Conservation (phyloP, 1,284 basidiomycete species). For the Golubevia pallescens region DNA sequence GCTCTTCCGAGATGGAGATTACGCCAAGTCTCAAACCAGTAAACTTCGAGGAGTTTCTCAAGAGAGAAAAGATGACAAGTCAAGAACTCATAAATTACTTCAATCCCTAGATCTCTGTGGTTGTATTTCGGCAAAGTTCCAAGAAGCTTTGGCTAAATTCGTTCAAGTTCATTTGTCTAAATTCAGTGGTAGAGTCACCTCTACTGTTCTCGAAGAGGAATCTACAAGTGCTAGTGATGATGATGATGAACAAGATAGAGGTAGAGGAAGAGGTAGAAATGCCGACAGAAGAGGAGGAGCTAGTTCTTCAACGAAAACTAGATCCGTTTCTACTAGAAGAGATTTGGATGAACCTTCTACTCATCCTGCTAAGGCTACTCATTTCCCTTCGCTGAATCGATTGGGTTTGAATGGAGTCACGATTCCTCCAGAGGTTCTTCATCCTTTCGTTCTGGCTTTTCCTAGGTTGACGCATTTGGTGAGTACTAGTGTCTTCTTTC, state of each 20-base stretch:
- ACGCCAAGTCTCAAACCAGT: constrained; percentile 25
- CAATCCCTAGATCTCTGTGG: constrained; percentile 92
- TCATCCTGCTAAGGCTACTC: constrained; percentile 32
- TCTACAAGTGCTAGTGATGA: constrained; percentile 65
- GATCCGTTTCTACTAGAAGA: constrained; percentile 67
- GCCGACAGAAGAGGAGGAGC: constrained; percentile 48
- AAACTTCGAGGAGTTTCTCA: constrained; percentile 50
- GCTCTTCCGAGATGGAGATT: constrained; percentile 54
- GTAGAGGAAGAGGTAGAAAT: constrained; percentile 45
- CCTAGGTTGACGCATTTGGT: constrained; percentile 79
- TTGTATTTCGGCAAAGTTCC: constrained; percentile 87
- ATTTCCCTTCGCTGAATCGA: constrained; percentile 79
- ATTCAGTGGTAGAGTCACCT: constrained; percentile 61
- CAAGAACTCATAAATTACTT: constrained; percentile 66
- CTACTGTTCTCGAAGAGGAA: constrained; percentile 33
- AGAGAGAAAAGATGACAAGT: constrained; percentile 27
- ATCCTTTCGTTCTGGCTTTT: constrained; percentile 82
- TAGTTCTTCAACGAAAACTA: constrained; percentile 52
- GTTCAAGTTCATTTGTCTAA: constrained; percentile 74
- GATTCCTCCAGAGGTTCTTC: constrained; percentile 77
- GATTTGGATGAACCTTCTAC: constrained; percentile 30
- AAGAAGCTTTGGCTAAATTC: constrained; percentile 81
- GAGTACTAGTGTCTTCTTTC: neutral
- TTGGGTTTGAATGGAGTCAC: constrained; percentile 83
- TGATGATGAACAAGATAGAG: constrained; percentile 67